These are phyloP conservation scores for Diaporthe destruens DNA, from an alignment of 2,329 filamentous ascomycete species.

Conservation along the genomic window DNA sequence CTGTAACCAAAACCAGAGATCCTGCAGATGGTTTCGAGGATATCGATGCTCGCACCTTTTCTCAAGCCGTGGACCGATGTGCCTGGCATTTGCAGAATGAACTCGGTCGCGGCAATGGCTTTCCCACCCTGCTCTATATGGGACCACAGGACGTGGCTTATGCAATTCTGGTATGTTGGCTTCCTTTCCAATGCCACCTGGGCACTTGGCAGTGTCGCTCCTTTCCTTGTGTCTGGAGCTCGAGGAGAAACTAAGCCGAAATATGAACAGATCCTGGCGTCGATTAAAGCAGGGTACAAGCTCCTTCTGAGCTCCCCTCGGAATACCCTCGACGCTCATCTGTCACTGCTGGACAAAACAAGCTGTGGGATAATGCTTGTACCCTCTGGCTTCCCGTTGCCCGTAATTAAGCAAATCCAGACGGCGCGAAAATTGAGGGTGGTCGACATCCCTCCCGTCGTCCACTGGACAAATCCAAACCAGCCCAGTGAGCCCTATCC, in stretches of 20 bases:
- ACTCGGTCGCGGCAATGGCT: slow-evolving; percentile 44
- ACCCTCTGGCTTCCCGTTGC: slow-evolving; percentile 41
- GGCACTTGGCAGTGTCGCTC: not conserved
- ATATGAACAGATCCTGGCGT: slow-evolving; percentile 48
- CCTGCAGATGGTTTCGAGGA: slow-evolving; percentile 45
- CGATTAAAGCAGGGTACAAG: slow-evolving; percentile 55
- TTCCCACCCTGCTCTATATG: slow-evolving; percentile 48
- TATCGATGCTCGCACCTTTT: slow-evolving; percentile 41
- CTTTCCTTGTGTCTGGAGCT: not conserved
- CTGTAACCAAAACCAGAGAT: slow-evolving; percentile 44
- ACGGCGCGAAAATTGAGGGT: slow-evolving; percentile 40
- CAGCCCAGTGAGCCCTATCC: slow-evolving; percentile 40
- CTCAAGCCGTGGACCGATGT: slow-evolving; percentile 45
- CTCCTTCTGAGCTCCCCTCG: slow-evolving; percentile 47
- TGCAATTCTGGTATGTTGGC: slow-evolving; percentile 45
- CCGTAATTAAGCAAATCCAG: slow-evolving; percentile 42
- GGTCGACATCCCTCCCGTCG: slow-evolving; percentile 42
- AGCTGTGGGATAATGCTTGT: slow-evolving; percentile 34
- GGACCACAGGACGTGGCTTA: slow-evolving; percentile 51
- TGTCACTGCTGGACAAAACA: slow-evolving; percentile 44
- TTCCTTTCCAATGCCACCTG: not conserved
- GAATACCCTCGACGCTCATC: slow-evolving; percentile 46
- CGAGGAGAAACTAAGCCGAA: not conserved
- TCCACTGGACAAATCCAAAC: slow-evolving; percentile 30
- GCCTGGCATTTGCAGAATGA: slow-evolving; percentile 48